These are phyloP conservation scores for Symbiodinium pilosum DNA, from an alignment of 73 alveolate species.

Conservation along the genomic window DNA sequence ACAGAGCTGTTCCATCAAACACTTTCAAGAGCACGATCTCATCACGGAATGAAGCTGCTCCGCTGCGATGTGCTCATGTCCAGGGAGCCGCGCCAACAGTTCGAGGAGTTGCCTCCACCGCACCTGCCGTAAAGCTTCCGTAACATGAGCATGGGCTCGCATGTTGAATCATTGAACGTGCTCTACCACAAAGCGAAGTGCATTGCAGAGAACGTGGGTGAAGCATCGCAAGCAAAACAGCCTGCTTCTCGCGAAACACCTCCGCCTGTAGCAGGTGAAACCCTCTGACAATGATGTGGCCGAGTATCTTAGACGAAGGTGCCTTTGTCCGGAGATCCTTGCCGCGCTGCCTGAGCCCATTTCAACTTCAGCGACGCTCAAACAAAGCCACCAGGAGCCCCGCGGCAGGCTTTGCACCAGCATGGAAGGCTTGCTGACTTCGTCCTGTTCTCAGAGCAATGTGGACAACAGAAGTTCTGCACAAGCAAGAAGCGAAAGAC, in stretches of 20 bases:
- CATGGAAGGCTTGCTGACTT: neutral
- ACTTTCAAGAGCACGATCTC: no score
- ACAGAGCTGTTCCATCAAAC: no score
- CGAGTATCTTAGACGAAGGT: no score
- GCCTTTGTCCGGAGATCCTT: slow-evolving; percentile 83
- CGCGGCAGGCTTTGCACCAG: neutral
- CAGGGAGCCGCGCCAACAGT: neutral
- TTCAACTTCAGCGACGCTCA: neutral
- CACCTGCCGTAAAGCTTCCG: neutral
- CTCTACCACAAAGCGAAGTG: no score
- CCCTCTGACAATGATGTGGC: no score
- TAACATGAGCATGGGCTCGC: no score
- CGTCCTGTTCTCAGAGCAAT: neutral
- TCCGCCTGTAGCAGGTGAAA: neutral
- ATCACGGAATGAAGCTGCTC: no score
- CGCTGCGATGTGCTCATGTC: neutral
- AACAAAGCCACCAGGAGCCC: neutral
- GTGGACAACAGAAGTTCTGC: no score
- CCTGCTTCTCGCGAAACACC: slow-evolving; percentile 70
- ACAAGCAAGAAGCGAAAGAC: neutral
- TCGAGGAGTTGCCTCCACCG: neutral
- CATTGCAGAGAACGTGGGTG: no score
- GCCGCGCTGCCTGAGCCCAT: slow-evolving; percentile 21
- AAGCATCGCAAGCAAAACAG: no score
- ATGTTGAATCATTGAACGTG: no score